These are phyloP conservation scores for Rhizopogon sp. DNA, from an alignment of 768 basidiomycete species.

Conservation along the genomic window DNA sequence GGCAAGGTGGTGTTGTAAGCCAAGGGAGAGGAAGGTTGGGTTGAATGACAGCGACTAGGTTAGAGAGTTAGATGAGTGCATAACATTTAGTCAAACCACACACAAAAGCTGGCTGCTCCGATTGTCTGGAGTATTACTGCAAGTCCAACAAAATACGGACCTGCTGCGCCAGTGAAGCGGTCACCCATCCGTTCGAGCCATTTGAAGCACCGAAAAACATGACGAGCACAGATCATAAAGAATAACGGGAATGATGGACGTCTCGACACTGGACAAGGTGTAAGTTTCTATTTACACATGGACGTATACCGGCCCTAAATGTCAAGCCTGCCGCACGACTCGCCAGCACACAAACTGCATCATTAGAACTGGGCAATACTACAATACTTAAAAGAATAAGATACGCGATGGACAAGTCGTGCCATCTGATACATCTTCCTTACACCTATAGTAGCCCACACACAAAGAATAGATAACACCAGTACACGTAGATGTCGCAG, in stretches of 20 bases:
- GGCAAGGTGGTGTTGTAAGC: constrained; percentile 60
- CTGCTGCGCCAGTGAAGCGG: constrained; percentile 81
- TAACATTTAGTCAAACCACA: constrained; percentile 24
- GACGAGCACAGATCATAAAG: constrained; percentile 23
- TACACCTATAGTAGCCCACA: constrained; percentile 5
- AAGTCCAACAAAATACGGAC: constrained; percentile 84
- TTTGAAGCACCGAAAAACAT: constrained; percentile 54
- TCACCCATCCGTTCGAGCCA: constrained; percentile 71
- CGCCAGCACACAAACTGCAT: neutral
- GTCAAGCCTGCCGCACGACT: no score
- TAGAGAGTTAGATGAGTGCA: neutral
- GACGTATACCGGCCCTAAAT: no score
- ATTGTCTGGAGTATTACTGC: constrained; percentile 65
- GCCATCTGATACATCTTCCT: constrained; percentile 21
- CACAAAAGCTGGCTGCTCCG: constrained; percentile 80
- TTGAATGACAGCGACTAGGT: constrained; percentile 71
- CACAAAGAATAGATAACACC: neutral
- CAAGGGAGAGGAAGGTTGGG: constrained; percentile 57
- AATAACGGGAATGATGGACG: no score
- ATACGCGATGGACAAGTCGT: constrained; percentile 15
- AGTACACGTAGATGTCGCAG: neutral
- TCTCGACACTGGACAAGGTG: neutral
- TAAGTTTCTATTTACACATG: neutral
- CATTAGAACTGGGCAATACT: neutral
- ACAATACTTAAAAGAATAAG: constrained; percentile 18